Conservation (phyloP, 495 filamentous ascomycete species). For the Saxophila tyrrhenica region DNA sequence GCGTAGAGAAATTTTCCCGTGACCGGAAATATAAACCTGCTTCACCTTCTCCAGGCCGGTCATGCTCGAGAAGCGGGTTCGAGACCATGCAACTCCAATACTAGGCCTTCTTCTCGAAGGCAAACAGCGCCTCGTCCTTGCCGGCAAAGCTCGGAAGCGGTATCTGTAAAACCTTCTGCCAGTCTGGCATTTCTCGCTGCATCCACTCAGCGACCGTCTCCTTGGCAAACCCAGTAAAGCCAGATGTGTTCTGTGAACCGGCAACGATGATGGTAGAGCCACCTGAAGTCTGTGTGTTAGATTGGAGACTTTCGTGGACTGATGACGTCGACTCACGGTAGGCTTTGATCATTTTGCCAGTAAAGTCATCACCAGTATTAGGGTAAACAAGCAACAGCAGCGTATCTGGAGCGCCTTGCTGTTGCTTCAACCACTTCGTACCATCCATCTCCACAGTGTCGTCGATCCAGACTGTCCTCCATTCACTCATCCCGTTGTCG, state of each 20-base stretch:
- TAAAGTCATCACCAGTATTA: slow-evolving; percentile 45
- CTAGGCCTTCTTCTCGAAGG: slow-evolving; percentile 26
- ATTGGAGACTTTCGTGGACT: too few species aligned
- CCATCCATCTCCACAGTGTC: slow-evolving; percentile 44
- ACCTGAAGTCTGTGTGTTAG: slow-evolving; percentile 6
- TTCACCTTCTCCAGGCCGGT: background rate
- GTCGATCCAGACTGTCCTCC: slow-evolving; percentile 47
- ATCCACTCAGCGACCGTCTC: slow-evolving; percentile 47
- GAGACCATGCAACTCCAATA: background rate
- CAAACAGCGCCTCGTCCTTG: slow-evolving; percentile 34
- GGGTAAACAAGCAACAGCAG: slow-evolving; percentile 53
- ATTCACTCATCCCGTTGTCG: slow-evolving; percentile 44
- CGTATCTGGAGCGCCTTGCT: slow-evolving; percentile 31
- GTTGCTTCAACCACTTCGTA: slow-evolving; percentile 30
- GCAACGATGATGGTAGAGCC: slow-evolving; percentile 48
- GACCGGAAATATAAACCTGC: background rate
- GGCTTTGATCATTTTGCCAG: slow-evolving; percentile 37
- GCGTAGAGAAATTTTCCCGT: too few species aligned
- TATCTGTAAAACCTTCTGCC: slow-evolving; percentile 23
- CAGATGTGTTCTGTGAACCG: slow-evolving; percentile 52
- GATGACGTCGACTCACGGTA: slow-evolving; percentile 26
- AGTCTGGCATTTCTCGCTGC: slow-evolving; percentile 30
- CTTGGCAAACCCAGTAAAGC: slow-evolving; percentile 50
- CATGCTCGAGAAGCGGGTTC: background rate
- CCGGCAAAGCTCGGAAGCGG: slow-evolving; percentile 34